Evolutionary conservation across 1,284 basidiomycete genomes (phyloP).

Genomic region (Moniliophthora roreri): DNA sequence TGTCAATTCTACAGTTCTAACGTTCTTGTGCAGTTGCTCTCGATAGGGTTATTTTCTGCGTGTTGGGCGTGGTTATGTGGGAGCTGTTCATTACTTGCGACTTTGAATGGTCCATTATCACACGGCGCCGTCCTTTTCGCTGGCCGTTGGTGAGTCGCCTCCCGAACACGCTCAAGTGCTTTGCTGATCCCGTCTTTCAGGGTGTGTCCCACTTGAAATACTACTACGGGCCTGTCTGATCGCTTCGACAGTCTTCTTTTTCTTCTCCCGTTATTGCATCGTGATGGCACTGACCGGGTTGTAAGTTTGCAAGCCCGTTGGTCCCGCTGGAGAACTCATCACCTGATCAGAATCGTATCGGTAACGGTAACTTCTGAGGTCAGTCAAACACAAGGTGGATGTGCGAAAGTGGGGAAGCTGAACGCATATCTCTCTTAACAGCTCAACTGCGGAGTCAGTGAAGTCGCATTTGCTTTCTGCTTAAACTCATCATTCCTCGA

Average conservation of each 20-base stretch:
- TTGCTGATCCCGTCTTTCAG: conserved; percentile 6
- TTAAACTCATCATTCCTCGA: conserved; percentile 12
- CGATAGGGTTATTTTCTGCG: conserved; percentile 53
- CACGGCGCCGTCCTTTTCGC: conserved; percentile 51
- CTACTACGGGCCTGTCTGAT: conserved; percentile 23
- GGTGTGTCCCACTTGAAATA: conserved; percentile 6
- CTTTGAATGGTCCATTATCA: conserved; percentile 67
- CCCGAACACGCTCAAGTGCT: background rate
- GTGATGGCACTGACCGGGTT: conserved; percentile 59
- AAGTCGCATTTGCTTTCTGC: background rate
- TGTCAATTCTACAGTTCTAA: background rate
- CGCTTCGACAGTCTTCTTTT: conserved; percentile 53
- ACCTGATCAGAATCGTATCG: conserved; percentile 54
- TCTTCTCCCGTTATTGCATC: conserved; percentile 70
- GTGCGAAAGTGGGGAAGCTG: background rate
- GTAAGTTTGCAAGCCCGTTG: conserved; percentile 33
- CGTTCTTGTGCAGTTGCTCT: conserved; percentile 47
- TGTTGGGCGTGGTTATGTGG: conserved; percentile 68
- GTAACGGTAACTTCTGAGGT: conserved; percentile 50
- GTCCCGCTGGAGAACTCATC: background rate
- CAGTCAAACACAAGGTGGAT: conserved; percentile 15
- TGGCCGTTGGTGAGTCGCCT: conserved; percentile 58
- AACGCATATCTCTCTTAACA: conserved; percentile 24
- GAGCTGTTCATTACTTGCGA: conserved; percentile 60
- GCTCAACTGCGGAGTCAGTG: conserved; percentile 62